phyloP scores from a whole-genome alignment of 2,329 filamentous ascomycete species.

The Fusarium goolgardi region DNA sequence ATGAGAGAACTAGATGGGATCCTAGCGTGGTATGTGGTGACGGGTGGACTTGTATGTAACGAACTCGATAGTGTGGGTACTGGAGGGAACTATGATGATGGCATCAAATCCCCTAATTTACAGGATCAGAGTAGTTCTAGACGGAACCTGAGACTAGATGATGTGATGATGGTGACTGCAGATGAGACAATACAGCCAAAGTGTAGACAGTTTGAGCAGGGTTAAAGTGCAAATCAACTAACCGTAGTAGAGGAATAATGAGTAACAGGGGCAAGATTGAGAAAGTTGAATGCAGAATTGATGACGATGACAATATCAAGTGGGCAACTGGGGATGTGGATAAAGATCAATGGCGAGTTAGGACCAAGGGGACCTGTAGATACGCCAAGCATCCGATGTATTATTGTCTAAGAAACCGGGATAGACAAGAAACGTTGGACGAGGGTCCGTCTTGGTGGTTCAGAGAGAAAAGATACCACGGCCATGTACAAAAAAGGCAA shows the following conservation, averaged over 20 bases:
- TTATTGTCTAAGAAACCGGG: slow-evolving; percentile 12
- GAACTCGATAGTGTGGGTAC: slow-evolving; percentile 31
- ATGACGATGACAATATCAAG: slow-evolving; percentile 23
- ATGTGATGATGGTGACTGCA: background rate
- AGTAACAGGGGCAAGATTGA: slow-evolving; percentile 1
- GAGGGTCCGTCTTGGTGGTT: background rate
- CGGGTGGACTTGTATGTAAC: background rate
- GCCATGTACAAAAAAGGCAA: slow-evolving; percentile 7
- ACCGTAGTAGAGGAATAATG: slow-evolving; percentile 3
- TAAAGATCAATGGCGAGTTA: slow-evolving; percentile 19
- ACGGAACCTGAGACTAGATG: background rate
- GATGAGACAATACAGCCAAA: slow-evolving; percentile 18
- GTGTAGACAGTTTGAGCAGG: no score
- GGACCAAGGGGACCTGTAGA: slow-evolving; percentile 26
- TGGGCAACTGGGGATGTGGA: background rate
- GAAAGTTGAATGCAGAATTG: background rate
- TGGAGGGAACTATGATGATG: slow-evolving; percentile 19
- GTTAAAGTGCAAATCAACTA: background rate
- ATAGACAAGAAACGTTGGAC: background rate
- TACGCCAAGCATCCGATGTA: slow-evolving; percentile 19
- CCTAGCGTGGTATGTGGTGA: slow-evolving; percentile 15
- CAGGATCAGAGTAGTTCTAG: no score
- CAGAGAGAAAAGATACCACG: background rate
- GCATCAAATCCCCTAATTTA: slow-evolving; percentile 20
- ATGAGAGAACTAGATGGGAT: slow-evolving; percentile 20